Evolutionary conservation across 2,329 filamentous ascomycete species (phyloP).

Genomic region (Colletotrichum lupini): DNA sequence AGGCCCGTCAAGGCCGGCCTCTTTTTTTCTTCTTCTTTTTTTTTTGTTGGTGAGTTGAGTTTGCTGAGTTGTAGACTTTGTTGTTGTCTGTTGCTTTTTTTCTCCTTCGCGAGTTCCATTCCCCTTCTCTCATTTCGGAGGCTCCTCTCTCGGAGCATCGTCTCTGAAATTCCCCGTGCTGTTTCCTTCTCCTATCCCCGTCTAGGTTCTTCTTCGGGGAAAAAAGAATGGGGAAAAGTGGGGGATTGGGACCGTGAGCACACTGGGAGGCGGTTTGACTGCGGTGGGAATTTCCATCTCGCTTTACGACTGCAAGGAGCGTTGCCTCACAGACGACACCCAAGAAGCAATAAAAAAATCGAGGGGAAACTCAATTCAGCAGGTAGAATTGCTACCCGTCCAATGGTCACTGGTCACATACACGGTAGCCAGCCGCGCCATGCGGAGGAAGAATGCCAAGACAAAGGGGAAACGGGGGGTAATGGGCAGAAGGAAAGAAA

Average conservation of each 20-base stretch:
- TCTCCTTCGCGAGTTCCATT: neutral
- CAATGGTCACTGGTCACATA: neutral
- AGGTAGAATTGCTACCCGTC: neutral
- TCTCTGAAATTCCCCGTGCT: neutral
- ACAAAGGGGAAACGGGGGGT: neutral
- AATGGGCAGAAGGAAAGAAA: neutral
- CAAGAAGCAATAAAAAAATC: neutral
- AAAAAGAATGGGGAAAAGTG: neutral
- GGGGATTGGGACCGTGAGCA: too few species aligned
- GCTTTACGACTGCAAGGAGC: slow-evolving; percentile 10
- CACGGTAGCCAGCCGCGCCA: neutral
- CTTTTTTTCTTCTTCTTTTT: neutral
- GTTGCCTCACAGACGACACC: neutral
- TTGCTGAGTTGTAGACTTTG: too few species aligned
- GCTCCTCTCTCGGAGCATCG: neutral
- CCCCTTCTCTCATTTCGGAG: neutral
- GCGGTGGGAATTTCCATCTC: neutral
- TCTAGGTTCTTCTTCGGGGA: neutral
- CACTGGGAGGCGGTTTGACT: neutral
- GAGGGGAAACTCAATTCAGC: neutral
- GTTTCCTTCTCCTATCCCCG: neutral
- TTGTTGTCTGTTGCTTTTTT: too few species aligned
- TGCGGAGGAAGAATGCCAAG: neutral
- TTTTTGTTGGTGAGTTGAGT: neutral
- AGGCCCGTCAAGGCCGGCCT: slow-evolving; percentile 3